Base-by-base conservation (phyloP, 257 asterid genomes). In the Gentiana straminea region DNA sequence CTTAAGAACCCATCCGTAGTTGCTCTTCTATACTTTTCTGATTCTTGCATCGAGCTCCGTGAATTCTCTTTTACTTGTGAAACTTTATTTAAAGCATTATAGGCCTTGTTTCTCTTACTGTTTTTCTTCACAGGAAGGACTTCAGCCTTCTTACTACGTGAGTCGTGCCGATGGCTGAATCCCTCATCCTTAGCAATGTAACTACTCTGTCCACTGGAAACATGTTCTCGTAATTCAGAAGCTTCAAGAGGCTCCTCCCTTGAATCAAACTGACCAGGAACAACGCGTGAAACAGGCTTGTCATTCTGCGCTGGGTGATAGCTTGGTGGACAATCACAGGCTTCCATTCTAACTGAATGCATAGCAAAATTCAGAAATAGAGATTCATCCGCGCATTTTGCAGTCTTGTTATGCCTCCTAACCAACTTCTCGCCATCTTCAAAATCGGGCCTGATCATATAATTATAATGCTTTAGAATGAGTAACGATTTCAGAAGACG, bases 291-390 rank as follows among this genome's bases (percentile, higher is more conserved):
- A 50, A 55, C 68, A n/a, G 72, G 64, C 57, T 71, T 73, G 61
- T 80, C 90, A 64, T 71, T 64, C 32, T 79, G 32, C 13, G 84
- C 57, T 49, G 78, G 60, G 60, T 63, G 74, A 67, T 82, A 85
- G 76, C 81, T 79, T 13, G 98, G 96, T 64, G 96, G 98, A 68
- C 98, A 90, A 71, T 90, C 96, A 75, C 96, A 90, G 58, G 96
- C 98, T 74, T 90, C 98, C 98, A 90, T 84, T 71, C 98, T 78
- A 24, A 90, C 98, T 1, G 98, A 90, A 72, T 90, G 96, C 98
- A 90, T 90, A 54, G 98, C 96, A 64, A 90, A 90, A 74, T 90
- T 90, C 75, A 86, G 57, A 72, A 86, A 86, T 63, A 90, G 75
- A 46, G 98, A 90, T 73, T 76, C 86, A 55, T 87, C 95, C 54